phyloP scores from a whole-genome alignment of 192 early-diverging fungal genomes.

The Mortierella hygrophila region DNA sequence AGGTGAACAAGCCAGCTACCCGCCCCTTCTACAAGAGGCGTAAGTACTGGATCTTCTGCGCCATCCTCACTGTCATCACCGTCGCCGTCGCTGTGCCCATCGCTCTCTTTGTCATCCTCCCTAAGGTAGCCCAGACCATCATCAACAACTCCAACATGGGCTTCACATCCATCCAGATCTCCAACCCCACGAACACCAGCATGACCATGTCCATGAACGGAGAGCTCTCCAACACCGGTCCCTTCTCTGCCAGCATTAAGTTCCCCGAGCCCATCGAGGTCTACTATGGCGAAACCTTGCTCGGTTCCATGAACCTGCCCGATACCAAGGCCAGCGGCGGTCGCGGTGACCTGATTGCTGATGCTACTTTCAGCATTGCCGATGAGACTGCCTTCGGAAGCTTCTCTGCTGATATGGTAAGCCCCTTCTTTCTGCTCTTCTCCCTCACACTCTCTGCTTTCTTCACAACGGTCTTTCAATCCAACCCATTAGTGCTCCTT shows the following conservation, averaged over 20 bases:
- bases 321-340: conserved; percentile 61
- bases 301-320: conserved; percentile 58
- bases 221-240: conserved; percentile 55
- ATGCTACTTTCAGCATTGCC: conserved; percentile 53
- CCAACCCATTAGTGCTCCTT: background rate
- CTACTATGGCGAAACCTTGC: conserved; percentile 55
- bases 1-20: conserved; percentile 54
- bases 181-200: conserved; percentile 51
- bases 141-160: conserved; percentile 59
- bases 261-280: conserved; percentile 66
- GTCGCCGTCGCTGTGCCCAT: conserved; percentile 63
- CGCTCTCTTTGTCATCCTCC: conserved; percentile 65
- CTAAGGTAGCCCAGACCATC: conserved; percentile 64
- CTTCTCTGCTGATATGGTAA: conserved; percentile 59
- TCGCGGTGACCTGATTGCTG: conserved; percentile 39
- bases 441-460: background rate
- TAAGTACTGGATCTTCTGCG: conserved; percentile 69
- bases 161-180: conserved; percentile 50
- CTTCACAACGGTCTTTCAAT: background rate
- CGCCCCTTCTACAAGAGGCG: conserved; percentile 62
- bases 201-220: conserved; percentile 47
- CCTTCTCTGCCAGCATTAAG: conserved; percentile 61
- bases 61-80: conserved; percentile 59
- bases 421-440: background rate
- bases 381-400: conserved; percentile 56